These are phyloP conservation scores for Euphorbia peplus DNA, from an alignment of 345 rosid genomes.

Conservation along the genomic window DNA sequence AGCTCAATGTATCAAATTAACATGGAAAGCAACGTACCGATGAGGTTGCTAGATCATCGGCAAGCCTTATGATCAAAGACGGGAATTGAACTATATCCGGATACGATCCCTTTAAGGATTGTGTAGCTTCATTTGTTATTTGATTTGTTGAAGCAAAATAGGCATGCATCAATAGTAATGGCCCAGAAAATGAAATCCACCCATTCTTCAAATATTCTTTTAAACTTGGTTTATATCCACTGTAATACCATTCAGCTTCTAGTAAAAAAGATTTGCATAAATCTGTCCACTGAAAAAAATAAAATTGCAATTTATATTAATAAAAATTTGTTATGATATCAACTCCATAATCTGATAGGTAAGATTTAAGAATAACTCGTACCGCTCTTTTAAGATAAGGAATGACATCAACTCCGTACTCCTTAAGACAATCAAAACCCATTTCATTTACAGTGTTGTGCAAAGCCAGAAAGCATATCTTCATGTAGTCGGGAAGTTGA, in stretches of 20 bases:
- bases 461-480: slow-evolving; percentile 35
- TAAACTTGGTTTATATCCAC: slow-evolving; percentile 32
- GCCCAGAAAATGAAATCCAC: slow-evolving; percentile 31
- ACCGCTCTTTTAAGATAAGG: slow-evolving; percentile 39
- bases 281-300: slow-evolving; percentile 38
- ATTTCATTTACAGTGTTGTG: slow-evolving; percentile 33
- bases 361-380: too few relatives aligned
- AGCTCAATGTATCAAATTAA: background rate
- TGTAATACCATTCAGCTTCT: slow-evolving; percentile 45
- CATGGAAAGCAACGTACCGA: slow-evolving; percentile 15
- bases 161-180: slow-evolving; percentile 22
- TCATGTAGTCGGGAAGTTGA: slow-evolving; percentile 48
- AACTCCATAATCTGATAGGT: too few relatives aligned
- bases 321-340: too few relatives aligned
- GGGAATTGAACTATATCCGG: slow-evolving; percentile 19
- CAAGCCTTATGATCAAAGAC: slow-evolving; percentile 33
- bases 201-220: slow-evolving; percentile 43
- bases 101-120: slow-evolving; percentile 11
- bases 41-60: slow-evolving; percentile 43
- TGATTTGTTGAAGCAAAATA: slow-evolving; percentile 15
- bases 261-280: slow-evolving; percentile 28
- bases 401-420: slow-evolving; percentile 27
- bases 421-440: slow-evolving; percentile 28
- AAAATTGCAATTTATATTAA: too few relatives aligned
- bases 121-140: slow-evolving; percentile 15